Evolutionary conservation across 2,329 filamentous ascomycete species (phyloP).

Genomic region (Phaeosphaeriaceae sp.): DNA sequence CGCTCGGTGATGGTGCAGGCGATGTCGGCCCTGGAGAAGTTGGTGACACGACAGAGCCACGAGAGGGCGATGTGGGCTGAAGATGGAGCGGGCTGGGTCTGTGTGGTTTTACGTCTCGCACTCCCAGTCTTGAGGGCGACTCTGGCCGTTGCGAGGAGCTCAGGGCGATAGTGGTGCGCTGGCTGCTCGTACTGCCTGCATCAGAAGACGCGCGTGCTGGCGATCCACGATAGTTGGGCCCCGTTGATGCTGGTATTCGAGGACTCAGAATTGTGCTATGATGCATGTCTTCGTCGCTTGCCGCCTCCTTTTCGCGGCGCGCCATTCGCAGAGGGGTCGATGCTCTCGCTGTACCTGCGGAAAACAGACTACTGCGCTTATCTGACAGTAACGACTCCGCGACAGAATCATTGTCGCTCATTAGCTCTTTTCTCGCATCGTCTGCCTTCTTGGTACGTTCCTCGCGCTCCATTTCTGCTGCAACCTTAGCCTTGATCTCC

Average conservation of each 20-base stretch:
- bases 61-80: constrained; percentile 38
- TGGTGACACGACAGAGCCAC: constrained; percentile 20
- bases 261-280: constrained; percentile 38
- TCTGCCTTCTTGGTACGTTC: constrained; percentile 39
- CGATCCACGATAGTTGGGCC: constrained; percentile 31
- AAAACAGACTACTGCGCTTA: constrained; percentile 41
- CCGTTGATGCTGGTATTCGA: constrained; percentile 21
- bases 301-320: constrained; percentile 21
- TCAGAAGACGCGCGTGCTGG: constrained; percentile 39
- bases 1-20: constrained; percentile 21
- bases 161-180: constrained; percentile 43
- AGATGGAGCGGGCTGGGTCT: constrained; percentile 43
- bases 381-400: constrained; percentile 37
- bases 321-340: constrained; percentile 39
- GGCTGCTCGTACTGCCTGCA: constrained; percentile 45
- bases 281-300: constrained; percentile 34
- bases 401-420: constrained; percentile 40
- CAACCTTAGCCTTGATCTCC: constrained; percentile 82
- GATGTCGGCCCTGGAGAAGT: constrained; percentile 25
- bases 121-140: constrained; percentile 28
- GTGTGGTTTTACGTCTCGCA: constrained; percentile 33
- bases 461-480: constrained; percentile 68
- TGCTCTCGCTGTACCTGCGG: constrained; percentile 30
- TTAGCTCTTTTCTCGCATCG: constrained; percentile 34
- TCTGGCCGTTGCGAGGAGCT: constrained; percentile 27